phyloP scores from a whole-genome alignment of 2,329 filamentous ascomycete genomes.

The Neofusicoccum ribis region DNA sequence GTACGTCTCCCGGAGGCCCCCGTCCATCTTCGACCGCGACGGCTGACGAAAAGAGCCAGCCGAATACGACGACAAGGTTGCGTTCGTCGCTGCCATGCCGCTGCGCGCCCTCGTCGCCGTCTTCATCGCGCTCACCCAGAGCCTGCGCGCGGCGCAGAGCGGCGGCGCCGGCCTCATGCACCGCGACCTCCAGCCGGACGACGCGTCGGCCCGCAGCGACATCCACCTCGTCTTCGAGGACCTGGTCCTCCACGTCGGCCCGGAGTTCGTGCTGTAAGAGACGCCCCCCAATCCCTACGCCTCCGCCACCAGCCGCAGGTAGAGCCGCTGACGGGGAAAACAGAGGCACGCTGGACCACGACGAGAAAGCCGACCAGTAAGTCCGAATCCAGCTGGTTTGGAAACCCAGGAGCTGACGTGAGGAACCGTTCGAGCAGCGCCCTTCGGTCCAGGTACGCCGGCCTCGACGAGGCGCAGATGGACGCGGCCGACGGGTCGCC shows the following conservation, averaged over 20 bases:
- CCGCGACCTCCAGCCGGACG: not conserved
- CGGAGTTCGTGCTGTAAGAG: conserved; percentile 5
- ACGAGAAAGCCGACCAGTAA: conserved; percentile 7
- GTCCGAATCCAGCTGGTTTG: not conserved
- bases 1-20: not conserved
- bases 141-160: conserved; percentile 2
- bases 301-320: no score
- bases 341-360: conserved; percentile 9
- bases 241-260: not conserved
- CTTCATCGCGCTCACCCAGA: not conserved
- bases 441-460: not conserved
- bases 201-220: not conserved
- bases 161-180: conserved; percentile 12
- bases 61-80: conserved; percentile 3
- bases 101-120: not conserved
- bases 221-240: conserved; percentile 18
- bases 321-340: not conserved
- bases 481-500: not conserved
- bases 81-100: conserved; percentile 10
- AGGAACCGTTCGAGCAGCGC: not conserved
- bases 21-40: not conserved
- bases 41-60: not conserved
- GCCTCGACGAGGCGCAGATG: conserved; percentile 8
- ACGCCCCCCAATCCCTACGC: no score
- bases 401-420: not conserved